These are phyloP conservation scores for Jacaranda copaia DNA, from an alignment of 257 asterid genomes.

Conservation along the genomic window DNA sequence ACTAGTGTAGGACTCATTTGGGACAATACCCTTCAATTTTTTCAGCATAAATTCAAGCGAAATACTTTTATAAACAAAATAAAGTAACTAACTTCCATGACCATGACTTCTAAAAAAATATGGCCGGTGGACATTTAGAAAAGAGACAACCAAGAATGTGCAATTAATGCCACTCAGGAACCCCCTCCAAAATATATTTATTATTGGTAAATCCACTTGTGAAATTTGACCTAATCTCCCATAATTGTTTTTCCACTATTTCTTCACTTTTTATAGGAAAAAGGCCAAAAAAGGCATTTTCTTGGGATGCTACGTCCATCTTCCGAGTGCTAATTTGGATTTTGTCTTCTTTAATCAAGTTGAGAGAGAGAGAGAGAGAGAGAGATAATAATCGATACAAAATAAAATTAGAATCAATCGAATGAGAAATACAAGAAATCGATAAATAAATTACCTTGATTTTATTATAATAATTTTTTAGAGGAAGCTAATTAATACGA, in stretches of 20 bases:
- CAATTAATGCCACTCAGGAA: constrained; percentile 13
- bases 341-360: not conserved
- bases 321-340: not conserved
- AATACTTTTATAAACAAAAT: not conserved
- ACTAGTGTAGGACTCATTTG: too few species aligned
- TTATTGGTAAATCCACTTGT: constrained; percentile 25
- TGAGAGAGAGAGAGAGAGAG: too few species aligned
- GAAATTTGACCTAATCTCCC: constrained; percentile 21
- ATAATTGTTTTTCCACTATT: not conserved
- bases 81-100: not conserved
- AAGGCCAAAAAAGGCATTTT: not conserved
- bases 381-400: too few species aligned
- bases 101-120: not conserved
- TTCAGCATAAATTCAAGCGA: not conserved
- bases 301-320: not conserved
- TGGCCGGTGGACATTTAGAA: constrained; percentile 34
- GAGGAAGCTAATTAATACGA: not conserved
- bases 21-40: too few species aligned
- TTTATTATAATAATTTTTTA: not conserved
- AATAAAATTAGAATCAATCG: too few species aligned
- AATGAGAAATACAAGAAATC: not conserved
- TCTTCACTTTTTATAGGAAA: not conserved
- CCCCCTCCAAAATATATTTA: not conserved
- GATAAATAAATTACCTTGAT: not conserved
- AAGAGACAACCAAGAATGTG: constrained; percentile 24